Evolutionary conservation across 257 asterid genomes (phyloP).

Genomic region (Solanum chilense): DNA sequence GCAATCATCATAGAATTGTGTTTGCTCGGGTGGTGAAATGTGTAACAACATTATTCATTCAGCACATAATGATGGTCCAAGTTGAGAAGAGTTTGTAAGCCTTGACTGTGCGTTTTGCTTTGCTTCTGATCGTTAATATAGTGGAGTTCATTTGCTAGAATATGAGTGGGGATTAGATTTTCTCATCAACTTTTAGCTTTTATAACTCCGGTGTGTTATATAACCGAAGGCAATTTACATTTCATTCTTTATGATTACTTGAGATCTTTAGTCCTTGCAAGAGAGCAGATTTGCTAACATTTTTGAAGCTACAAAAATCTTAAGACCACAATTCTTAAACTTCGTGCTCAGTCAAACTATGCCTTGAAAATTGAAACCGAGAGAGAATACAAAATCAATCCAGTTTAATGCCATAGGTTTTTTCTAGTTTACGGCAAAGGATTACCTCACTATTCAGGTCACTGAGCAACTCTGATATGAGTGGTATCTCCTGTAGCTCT

Average conservation of each 20-base stretch:
- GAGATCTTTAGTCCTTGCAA: neutral
- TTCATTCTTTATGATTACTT: neutral
- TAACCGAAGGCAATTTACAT: neutral
- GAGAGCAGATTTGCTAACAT: neutral
- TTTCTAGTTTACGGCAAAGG: neutral
- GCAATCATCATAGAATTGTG: neutral
- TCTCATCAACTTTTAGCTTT: neutral
- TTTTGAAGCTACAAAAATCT: neutral
- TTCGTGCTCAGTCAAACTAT: neutral
- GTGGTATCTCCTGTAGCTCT: slow-evolving; percentile 69
- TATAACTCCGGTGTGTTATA: neutral
- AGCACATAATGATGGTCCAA: neutral
- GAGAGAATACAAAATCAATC: neutral
- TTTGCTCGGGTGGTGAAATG: neutral
- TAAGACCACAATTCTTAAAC: neutral
- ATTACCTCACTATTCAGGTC: slow-evolving; percentile 64
- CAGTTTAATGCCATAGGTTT: neutral
- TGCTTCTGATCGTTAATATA: neutral
- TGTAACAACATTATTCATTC: neutral
- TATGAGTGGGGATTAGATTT: neutral
- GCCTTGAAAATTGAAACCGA: neutral
- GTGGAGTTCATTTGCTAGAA: neutral
- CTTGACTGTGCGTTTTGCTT: neutral
- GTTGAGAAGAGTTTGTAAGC: neutral
- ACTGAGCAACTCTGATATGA: slow-evolving; percentile 39